Percentiles rank a stretch among this genome's conserved stretches.
Conservation (phyloP, 768 basidiomycete genomes). For the Lentinula guzmanii region DNA sequence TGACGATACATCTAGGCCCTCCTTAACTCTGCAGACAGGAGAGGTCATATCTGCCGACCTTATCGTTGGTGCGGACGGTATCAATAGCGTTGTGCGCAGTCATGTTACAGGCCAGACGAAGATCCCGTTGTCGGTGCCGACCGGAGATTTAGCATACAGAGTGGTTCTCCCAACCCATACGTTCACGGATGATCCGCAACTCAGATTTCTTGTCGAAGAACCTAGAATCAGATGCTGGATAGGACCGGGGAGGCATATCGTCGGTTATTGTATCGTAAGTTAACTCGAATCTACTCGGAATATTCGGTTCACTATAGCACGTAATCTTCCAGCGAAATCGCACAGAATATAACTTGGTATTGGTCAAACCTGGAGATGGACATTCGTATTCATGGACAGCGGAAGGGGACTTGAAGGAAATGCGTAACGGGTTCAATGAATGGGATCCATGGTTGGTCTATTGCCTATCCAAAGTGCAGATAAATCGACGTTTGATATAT, state of each 20-base stretch:
- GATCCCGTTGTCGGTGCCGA: constrained; percentile 19
- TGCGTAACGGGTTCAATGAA: constrained; percentile 37
- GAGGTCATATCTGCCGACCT: constrained; percentile 27
- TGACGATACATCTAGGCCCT: constrained; percentile 15
- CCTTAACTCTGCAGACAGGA: constrained; percentile 26
- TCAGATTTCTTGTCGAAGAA: constrained; percentile 11
- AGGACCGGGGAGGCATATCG: constrained; percentile 16
- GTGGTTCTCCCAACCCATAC: constrained; percentile 13
- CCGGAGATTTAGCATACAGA: constrained; percentile 25
- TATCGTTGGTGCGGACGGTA: constrained; percentile 38
- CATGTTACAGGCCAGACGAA: constrained; percentile 36
- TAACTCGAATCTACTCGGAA: no score
- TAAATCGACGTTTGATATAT: neutral
- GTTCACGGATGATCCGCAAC: constrained; percentile 13
- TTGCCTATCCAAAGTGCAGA: neutral
- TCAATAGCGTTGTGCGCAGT: constrained; percentile 40
- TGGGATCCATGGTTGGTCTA: constrained; percentile 43
- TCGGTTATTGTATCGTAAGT: constrained; percentile 13
- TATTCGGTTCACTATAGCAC: neutral
- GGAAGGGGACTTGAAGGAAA: constrained; percentile 35
- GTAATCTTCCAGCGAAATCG: constrained; percentile 23
- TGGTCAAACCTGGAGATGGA: constrained; percentile 32
- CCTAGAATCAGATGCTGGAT: constrained; percentile 16
- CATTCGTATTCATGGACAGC: constrained; percentile 39
- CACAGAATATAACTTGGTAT: constrained; percentile 39